These are phyloP conservation scores for Podospora pseudopauciseta DNA, from an alignment of 495 filamentous ascomycete species.

Conservation along the genomic window DNA sequence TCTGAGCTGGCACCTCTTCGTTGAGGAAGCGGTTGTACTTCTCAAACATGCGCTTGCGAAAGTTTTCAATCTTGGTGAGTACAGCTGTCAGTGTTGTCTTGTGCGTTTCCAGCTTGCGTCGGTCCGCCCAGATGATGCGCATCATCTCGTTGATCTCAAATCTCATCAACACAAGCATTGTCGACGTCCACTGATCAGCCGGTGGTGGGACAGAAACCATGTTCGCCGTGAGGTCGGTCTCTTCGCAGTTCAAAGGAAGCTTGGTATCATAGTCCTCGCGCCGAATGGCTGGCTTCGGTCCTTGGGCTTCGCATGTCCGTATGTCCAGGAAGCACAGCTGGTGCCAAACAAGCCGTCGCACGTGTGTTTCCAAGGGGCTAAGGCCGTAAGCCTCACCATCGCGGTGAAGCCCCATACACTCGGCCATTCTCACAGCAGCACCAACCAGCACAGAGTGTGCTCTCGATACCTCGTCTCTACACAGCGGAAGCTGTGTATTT, in stretches of 20 bases:
- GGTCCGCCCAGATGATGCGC: conserved; percentile 60
- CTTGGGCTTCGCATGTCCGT: conserved; percentile 71
- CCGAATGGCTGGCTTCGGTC: conserved; percentile 62
- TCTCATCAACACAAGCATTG: conserved; percentile 60
- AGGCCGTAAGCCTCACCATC: conserved; percentile 64
- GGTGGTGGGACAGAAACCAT: conserved; percentile 38
- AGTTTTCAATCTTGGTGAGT: conserved; percentile 59
- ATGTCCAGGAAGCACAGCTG: conserved; percentile 72
- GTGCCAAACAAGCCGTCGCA: conserved; percentile 75
- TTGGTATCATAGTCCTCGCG: conserved; percentile 68
- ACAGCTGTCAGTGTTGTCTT: conserved; percentile 55
- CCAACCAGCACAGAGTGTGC: conserved; percentile 68
- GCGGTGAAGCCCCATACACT: conserved; percentile 72
- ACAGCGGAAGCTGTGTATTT: conserved; percentile 57
- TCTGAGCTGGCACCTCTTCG: conserved; percentile 54
- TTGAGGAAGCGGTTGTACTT: conserved; percentile 59
- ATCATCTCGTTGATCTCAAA: conserved; percentile 73
- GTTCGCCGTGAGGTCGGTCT: conserved; percentile 49
- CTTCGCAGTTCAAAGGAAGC: conserved; percentile 64
- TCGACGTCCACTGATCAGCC: conserved; percentile 60
- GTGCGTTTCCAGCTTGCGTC: conserved; percentile 56
- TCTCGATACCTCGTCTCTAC: conserved; percentile 64
- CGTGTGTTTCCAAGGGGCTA: conserved; percentile 63
- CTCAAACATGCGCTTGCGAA: conserved; percentile 53
- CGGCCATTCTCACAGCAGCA: conserved; percentile 65